Percentiles rank a stretch among this genome's conserved stretches.
phyloP scores from a whole-genome alignment of 208 protist species.

The Trypanosoma rangeli region DNA sequence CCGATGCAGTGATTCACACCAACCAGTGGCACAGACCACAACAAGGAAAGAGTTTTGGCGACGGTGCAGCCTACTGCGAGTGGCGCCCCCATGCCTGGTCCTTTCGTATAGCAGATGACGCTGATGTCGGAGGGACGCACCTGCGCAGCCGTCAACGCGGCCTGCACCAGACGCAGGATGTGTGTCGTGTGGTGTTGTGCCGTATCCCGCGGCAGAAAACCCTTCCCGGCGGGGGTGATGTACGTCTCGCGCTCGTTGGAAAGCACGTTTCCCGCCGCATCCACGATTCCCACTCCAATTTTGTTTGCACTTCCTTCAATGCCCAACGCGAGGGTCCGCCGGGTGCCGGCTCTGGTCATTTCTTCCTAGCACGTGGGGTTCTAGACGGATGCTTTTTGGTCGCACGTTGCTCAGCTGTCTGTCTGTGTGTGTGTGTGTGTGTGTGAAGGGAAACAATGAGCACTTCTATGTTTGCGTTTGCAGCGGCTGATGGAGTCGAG shows the following conservation, averaged over 20 bases:
- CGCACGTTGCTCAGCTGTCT: no score
- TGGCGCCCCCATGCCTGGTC: constrained; percentile 96
- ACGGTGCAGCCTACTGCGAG: constrained; percentile 90
- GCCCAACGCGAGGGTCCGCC: constrained; percentile 86
- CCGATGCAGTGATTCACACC: constrained; percentile 99
- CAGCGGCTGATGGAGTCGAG: no score
- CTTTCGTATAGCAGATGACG: constrained; percentile 97
- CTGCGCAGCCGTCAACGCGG: constrained; percentile 92
- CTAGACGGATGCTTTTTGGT: no score
- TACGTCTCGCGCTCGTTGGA: constrained; percentile 98
- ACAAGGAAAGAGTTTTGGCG: constrained; percentile 68
- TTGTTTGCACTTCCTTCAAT: constrained; percentile 99
- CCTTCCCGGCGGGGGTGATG: constrained; percentile 96
- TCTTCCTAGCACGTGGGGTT: not conserved
- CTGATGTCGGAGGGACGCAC: constrained; percentile 87
- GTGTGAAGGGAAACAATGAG: constrained; percentile 1
- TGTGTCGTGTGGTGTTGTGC: constrained; percentile 96
- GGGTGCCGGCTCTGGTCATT: constrained; percentile 5
- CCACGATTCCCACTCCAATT: constrained; percentile 97
- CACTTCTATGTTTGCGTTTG: no score
- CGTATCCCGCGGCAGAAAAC: constrained; percentile 99
- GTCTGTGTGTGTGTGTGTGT: no score
- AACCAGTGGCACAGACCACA: constrained; percentile 93
- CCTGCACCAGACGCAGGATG: constrained; percentile 81
- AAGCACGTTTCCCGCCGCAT: constrained; percentile 92